Evolutionary conservation across 129 eudicot species (phyloP).

Genomic region (Centaurea solstitialis): DNA sequence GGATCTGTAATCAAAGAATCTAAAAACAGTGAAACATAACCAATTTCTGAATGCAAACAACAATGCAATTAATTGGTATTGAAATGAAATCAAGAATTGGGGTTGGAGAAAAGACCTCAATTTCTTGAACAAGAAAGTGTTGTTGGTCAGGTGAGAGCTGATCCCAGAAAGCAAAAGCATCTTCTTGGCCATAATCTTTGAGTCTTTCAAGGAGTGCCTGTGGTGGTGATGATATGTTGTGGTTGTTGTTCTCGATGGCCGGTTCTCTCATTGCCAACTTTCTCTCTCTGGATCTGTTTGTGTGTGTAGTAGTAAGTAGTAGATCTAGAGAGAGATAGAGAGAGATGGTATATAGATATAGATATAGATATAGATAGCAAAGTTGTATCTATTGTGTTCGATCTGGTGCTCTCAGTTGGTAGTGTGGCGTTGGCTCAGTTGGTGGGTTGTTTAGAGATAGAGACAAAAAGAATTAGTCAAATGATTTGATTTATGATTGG

Average conservation of each 20-base stretch:
- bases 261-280: conserved; percentile 56
- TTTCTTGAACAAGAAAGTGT: conserved; percentile 72
- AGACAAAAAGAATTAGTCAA: conserved; percentile 24
- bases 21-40: too few species aligned
- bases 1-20: too few species aligned
- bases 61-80: conserved; percentile 1
- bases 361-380: conserved; percentile 11
- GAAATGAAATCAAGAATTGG: not conserved
- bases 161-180: conserved; percentile 90
- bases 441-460: conserved; percentile 12
- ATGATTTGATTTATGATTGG: conserved; percentile 28
- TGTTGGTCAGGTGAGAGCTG: conserved; percentile 84
- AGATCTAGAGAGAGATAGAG: conserved; percentile 37
- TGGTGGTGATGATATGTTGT: conserved; percentile 70
- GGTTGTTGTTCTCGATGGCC: conserved; percentile 11
- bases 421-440: conserved; percentile 25
- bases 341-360: not conserved
- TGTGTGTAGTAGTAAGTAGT: not conserved
- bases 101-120: conserved; percentile 49
- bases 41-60: not conserved
- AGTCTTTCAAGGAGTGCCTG: conserved; percentile 80
- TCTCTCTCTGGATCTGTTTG: conserved; percentile 39
- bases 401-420: conserved; percentile 16
- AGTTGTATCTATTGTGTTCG: not conserved
- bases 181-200: conserved; percentile 98